Base-by-base conservation (phyloP, 2,329 filamentous ascomycete species). In the Aurifilum marmelostoma region DNA sequence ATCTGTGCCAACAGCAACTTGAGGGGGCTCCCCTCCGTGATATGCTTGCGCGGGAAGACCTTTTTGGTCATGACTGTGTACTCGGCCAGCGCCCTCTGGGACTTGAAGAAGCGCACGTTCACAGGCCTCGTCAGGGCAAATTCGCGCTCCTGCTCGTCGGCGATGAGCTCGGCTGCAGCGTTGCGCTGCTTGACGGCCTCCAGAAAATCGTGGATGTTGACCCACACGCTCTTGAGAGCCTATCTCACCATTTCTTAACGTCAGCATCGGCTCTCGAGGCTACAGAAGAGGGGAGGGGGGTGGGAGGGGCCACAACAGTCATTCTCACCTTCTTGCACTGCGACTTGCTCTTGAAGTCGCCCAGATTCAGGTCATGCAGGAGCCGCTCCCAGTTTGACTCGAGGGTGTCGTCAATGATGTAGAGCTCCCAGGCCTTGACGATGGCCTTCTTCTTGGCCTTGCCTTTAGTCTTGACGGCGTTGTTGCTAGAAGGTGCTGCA, bases 171-270 rank as follows among this genome's bases (percentile, higher is more conserved):
- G 54, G 54, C 54, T 4, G 39, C 39, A 27, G 16, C 5, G 1
- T 3, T 37, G 12, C 72, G 71, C 2, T 68, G 71, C 7, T 73
- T 67, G 32, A 79, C 66, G 12, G 78, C 80, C 0, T 76, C 71
- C 8, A 87, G 74, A 67, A 87, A 83, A 73, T 87, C 84, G 37
- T 70, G 71, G 50, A 87, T 86, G 69, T 87, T 87, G 68, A 87
- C 78, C 74, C 81, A 80, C 5, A 85, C 75, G 0, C 62, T 71
- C n/a, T 73, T 73, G 1, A 85, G 74, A 3, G 78, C 81, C 84
- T 85, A 43, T 34, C 3, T 2, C 24, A 66, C 21, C 66, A 39
- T 39, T 39, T 39, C 6, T 11, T 34, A 8, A 4, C 34, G 34
- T 34, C 34, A 34, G 34, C 34, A 34, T 8, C 34, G 8, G 8